Evolutionary conservation across 2,329 filamentous ascomycete genomes (phyloP), one percentile per base, ranked within the genome.

Genomic region (Phoma herbarum): DNA sequence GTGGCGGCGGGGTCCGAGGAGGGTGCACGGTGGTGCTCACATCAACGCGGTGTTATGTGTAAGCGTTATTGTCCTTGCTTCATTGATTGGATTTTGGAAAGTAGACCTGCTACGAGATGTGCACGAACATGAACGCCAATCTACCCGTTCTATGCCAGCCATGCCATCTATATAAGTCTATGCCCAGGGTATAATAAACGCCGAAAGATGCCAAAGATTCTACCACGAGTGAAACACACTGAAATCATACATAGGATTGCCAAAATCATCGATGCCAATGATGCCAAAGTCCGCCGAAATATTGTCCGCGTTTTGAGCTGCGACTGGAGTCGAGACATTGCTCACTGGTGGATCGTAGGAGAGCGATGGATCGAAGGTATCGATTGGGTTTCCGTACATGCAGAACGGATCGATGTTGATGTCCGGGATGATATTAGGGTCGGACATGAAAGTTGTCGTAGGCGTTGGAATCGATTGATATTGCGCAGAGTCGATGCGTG

Each of bases 161-260:
- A 31, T 52, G 44, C 35, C 23, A 44, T 52, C 55, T 52, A 58
- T 45, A 39, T 26, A 23, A 2, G n/a, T 49, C 28, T 49, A 53
- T 31, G 6, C 37, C 50, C 23, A 31, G 18, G 44, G 25, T 49
- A 49, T 49, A 29, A 10, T n/a, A 28, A 58, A 49, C 45, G 37
- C 50, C 49, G 18, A 25, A 48, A 31, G 11, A 35, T 18, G n/a
- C n/a, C 20, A 20, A 4, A 8, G 14, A 20, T 3, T 9, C 37
- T 45, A 39, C 49, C 49, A 49, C 16, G 35, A 41, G n/a, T 29
- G 16, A 26, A 18, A 43, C 4, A 22, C 14, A 11, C 18, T 22
- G 7, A 20, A 20, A 18, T 49, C 37, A 5, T 29, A 44, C 18
- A 53, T 14, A 44, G 56, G 50, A 29, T 45, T 33, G 14, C 49